A percentile compares a stretch with the other conserved stretches of the same genome.
phyloP scores from a whole-genome alignment of 768 basidiomycete genomes.

The Boletus rubroflammeus region DNA sequence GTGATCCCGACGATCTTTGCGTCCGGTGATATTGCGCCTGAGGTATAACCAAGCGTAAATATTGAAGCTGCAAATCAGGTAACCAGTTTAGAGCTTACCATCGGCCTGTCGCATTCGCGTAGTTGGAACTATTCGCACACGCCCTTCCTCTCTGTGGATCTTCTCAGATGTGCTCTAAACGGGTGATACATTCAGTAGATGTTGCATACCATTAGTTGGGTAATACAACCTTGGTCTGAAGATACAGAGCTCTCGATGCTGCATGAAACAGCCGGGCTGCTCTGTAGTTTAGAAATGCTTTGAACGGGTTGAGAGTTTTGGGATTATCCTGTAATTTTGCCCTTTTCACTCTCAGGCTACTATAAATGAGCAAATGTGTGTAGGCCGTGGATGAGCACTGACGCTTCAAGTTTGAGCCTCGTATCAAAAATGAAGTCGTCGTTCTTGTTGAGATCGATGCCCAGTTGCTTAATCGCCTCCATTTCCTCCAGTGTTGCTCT shows the following conservation, averaged over 20 bases:
- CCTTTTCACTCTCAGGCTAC: neutral
- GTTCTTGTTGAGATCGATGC: neutral
- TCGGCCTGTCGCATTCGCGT: neutral
- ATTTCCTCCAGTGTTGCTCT: conserved; percentile 8
- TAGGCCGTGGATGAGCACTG: neutral
- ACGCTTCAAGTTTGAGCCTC: neutral
- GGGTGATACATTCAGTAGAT: neutral
- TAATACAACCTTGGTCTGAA: neutral
- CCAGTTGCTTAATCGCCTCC: neutral
- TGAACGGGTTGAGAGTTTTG: conserved; percentile 3
- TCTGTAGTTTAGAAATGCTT: neutral
- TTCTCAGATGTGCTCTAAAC: conserved; percentile 6
- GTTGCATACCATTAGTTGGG: neutral
- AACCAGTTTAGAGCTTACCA: neutral
- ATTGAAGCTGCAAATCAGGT: neutral
- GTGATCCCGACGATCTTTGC: neutral
- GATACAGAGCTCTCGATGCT: neutral
- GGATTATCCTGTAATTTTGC: neutral
- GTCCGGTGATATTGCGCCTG: neutral
- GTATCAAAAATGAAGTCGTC: neutral
- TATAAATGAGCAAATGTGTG: neutral
- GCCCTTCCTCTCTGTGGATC: neutral
- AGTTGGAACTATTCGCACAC: neutral
- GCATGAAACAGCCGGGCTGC: neutral
- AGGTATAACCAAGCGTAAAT: neutral